phyloP scores from a whole-genome alignment of 345 rosid species.

The Excoecaria cochinchinensis region DNA sequence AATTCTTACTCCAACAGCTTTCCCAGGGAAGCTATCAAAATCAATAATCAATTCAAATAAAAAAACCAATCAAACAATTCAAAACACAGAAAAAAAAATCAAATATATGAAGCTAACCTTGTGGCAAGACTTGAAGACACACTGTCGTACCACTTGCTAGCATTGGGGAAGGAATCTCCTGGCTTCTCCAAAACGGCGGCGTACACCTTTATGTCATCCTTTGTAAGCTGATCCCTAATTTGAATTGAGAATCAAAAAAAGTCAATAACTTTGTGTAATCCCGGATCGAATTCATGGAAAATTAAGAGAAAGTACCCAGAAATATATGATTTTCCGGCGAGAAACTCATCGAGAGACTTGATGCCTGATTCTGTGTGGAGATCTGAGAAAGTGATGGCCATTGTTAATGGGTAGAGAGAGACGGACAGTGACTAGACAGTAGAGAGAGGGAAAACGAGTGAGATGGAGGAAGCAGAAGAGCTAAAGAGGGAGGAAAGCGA shows the following conservation, averaged over 20 bases:
- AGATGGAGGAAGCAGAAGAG: neutral
- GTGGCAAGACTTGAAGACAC: conserved; percentile 64
- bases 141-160: conserved; percentile 69
- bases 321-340: conserved; percentile 69
- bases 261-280: no score
- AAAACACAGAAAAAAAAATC: neutral
- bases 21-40: conserved; percentile 69
- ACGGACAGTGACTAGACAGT: neutral
- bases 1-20: conserved; percentile 71
- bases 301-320: conserved; percentile 48
- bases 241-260: neutral
- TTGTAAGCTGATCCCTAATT: conserved; percentile 48
- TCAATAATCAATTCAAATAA: neutral
- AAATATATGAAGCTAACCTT: conserved; percentile 41
- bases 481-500: neutral
- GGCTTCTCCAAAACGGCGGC: conserved; percentile 67
- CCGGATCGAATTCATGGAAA: no score
- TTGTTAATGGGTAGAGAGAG: conserved; percentile 12
- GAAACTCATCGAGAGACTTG: conserved; percentile 69
- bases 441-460: neutral
- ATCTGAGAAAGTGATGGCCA: conserved; percentile 83
- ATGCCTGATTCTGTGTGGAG: conserved; percentile 84
- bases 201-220: conserved; percentile 81
- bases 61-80: neutral
- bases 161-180: conserved; percentile 60